Evolutionary conservation across 768 basidiomycete species (phyloP).

Genomic region (Pulveroboletus sp.): DNA sequence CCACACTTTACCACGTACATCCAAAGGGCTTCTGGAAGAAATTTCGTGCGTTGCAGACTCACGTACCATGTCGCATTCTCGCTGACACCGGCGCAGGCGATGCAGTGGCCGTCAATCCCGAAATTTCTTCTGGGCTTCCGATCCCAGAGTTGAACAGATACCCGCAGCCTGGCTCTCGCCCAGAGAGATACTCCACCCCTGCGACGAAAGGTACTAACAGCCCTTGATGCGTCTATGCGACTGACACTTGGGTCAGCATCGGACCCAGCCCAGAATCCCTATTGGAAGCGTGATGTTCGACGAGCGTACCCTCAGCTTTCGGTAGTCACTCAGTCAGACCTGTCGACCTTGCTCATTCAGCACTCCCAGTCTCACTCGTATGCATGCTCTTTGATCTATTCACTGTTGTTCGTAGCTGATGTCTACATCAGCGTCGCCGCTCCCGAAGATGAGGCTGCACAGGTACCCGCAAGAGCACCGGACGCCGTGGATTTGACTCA

Average conservation of each 20-base stretch:
- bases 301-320: slow-evolving; percentile 90
- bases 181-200: slow-evolving; percentile 82
- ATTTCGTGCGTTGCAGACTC: slow-evolving; percentile 58
- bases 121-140: slow-evolving; percentile 88
- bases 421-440: slow-evolving; percentile 44
- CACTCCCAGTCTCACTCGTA: slow-evolving; percentile 66
- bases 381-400: slow-evolving; percentile 27
- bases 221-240: neutral
- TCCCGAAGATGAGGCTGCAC: slow-evolving; percentile 39
- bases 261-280: slow-evolving; percentile 84
- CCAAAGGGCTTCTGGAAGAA: slow-evolving; percentile 96
- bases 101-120: slow-evolving; percentile 77
- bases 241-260: slow-evolving; percentile 50
- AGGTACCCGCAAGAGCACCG: slow-evolving; percentile 42
- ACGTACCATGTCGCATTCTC: neutral
- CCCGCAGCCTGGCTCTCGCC: slow-evolving; percentile 84
- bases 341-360: slow-evolving; percentile 76
- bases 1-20: slow-evolving; percentile 84
- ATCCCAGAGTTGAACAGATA: slow-evolving; percentile 67
- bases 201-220: slow-evolving; percentile 70
- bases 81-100: slow-evolving; percentile 53
- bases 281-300: slow-evolving; percentile 95
- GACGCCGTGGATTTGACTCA: slow-evolving; percentile 58
- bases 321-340: slow-evolving; percentile 77
- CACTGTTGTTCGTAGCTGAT: slow-evolving; percentile 4